Percentiles rank a stretch among this genome's conserved stretches.
phyloP scores from a whole-genome alignment of 2,329 filamentous ascomycete species.

The Aspergillus glaucus region DNA sequence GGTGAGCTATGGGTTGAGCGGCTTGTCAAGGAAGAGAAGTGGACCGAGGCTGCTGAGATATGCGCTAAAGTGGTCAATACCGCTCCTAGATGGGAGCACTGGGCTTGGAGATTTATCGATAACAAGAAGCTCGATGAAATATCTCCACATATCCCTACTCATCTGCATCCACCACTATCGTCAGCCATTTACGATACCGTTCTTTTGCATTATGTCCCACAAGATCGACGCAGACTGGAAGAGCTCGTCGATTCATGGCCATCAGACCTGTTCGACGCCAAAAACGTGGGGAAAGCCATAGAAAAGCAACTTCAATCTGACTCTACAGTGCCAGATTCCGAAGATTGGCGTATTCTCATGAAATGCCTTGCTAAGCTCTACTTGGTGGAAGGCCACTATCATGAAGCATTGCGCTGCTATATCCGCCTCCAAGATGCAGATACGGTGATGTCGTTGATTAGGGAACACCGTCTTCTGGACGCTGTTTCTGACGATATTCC shows the following conservation, averaged over 20 bases:
- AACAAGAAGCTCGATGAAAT: slow-evolving; percentile 87
- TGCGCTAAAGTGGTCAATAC: slow-evolving; percentile 78
- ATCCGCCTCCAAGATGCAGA: slow-evolving; percentile 90
- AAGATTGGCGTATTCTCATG: slow-evolving; percentile 88
- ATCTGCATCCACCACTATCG: slow-evolving; percentile 72
- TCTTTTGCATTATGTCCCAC: slow-evolving; percentile 78
- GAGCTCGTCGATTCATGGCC: slow-evolving; percentile 80
- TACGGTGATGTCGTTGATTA: slow-evolving; percentile 76
- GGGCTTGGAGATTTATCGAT: slow-evolving; percentile 87
- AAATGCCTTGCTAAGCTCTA: slow-evolving; percentile 79
- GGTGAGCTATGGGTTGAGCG: slow-evolving; percentile 92
- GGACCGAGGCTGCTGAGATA: slow-evolving; percentile 69
- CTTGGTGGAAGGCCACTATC: slow-evolving; percentile 70
- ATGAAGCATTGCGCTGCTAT: slow-evolving; percentile 81
- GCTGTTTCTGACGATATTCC: slow-evolving; percentile 85
- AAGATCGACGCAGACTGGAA: slow-evolving; percentile 67
- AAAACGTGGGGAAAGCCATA: slow-evolving; percentile 67
- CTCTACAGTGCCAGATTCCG: slow-evolving; percentile 67
- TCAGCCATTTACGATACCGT: slow-evolving; percentile 82
- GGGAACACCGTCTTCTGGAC: slow-evolving; percentile 82
- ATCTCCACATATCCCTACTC: slow-evolving; percentile 70
- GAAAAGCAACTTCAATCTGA: slow-evolving; percentile 74
- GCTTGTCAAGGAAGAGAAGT: slow-evolving; percentile 67
- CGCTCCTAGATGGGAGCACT: slow-evolving; percentile 83
- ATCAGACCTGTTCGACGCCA: slow-evolving; percentile 73